Base-by-base conservation (phyloP, 169 alveolate genomes). In the Cryptosporidium parvum region DNA sequence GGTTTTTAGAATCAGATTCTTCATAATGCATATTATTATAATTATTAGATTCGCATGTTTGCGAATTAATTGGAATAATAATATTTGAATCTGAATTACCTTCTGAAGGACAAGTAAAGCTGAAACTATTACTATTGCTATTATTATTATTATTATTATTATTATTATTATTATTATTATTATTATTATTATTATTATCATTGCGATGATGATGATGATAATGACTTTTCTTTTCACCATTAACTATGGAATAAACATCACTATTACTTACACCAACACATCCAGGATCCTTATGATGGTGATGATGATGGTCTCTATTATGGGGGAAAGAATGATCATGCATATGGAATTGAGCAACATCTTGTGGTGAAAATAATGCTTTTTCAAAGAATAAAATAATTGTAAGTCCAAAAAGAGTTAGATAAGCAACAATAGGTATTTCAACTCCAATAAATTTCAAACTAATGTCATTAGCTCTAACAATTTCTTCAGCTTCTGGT, bases 211-310 rank as follows among this genome's bases (percentile, higher is more conserved):
- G 45, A 39, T 39, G 45, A 39, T 56, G 65, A 56, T n/a, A 0
- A 35, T 18, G 71, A 26, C 8, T 73, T 1, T 39, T 44, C 21
- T 56, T 6, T n/a, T 73, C 85, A 51, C 45, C 35, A 7, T n/a
- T n/a, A 21, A 56, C 12, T 14, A n/a, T 56, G 12, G 56, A 33
- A 23, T n/a, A 3, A 3, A 9, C 12, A 23, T 26, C 37, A 56
- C 69, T 52, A 33, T 33, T 75, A 29, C 18, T 65, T 21, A 62
- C 26, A 26, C 87, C 87, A 16, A 59, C 75, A 80, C 87, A 80
- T 39, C 87, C 87, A 18, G 87, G 87, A 62, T 80, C 87, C 52
- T 80, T 44, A 56, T 80, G 87, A n/a, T 80, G 87, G 61, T 80
- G 87, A 44, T 80, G 87, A 45, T 80, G 87, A 45, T 80, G 87